A percentile compares a stretch with the other conserved stretches of the same genome.
Evolutionary conservation across 2,329 filamentous ascomycete genomes (phyloP).

Genomic region (Trichoderma atroviride): DNA sequence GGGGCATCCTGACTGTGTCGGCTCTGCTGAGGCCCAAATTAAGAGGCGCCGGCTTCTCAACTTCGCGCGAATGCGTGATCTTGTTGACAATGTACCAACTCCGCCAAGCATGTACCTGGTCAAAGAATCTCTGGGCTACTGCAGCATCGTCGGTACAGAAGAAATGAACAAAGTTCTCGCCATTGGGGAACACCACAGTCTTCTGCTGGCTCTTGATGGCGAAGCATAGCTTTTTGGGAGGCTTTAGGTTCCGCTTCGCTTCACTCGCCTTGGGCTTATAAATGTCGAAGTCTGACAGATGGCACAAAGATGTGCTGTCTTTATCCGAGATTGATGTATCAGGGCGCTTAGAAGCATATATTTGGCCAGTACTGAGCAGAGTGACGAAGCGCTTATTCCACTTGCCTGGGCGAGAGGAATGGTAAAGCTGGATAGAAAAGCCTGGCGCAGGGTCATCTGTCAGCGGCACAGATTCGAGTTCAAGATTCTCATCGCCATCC

Average conservation of each 20-base stretch:
- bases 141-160: conserved; percentile 77
- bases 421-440: conserved; percentile 71
- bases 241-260: conserved; percentile 70
- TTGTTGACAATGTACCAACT: conserved; percentile 88
- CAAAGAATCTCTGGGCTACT: conserved; percentile 69
- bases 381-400: conserved; percentile 87
- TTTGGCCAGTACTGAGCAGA: conserved; percentile 73
- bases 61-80: conserved; percentile 55
- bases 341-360: conserved; percentile 69
- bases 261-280: conserved; percentile 75
- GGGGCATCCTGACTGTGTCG: conserved; percentile 5
- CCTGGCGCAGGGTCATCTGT: conserved; percentile 63
- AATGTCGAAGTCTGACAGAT: conserved; percentile 90
- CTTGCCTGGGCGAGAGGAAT: conserved; percentile 79
- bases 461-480: conserved; percentile 64
- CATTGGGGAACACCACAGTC: conserved; percentile 77
- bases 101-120: conserved; percentile 76
- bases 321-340: conserved; percentile 63
- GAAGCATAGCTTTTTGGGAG: conserved; percentile 83
- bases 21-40: conserved; percentile 8
- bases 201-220: conserved; percentile 93
- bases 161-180: conserved; percentile 88
- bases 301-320: conserved; percentile 72
- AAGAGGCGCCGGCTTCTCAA: conserved; percentile 32
- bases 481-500: conserved; percentile 63